Evolutionary conservation across 1,284 basidiomycete genomes (phyloP), one percentile per base, ranked within the genome.

Genomic region (Waitea zeae): DNA sequence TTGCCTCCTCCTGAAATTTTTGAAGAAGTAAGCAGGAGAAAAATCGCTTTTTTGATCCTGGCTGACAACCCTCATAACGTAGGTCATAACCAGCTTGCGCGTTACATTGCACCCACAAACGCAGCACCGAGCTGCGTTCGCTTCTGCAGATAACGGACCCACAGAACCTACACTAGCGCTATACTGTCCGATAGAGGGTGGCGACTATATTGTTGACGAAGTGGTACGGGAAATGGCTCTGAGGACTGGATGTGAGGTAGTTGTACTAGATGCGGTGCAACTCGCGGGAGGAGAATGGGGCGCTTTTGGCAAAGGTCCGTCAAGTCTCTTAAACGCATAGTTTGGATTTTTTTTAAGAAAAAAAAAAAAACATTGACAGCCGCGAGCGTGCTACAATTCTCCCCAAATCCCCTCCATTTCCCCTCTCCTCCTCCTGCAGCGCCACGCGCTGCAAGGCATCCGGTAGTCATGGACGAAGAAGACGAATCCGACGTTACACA

Each of bases 131-230:
- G 72, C 79, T n/a, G 59, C 69, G 0, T 77, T 73, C 49, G 41
- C 66, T 14, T 55, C 68, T 4, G 49, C 59, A 4, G 48, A 61
- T 4, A 66, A 65, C 12, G 57, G 67, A 31, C 61, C 66, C 0
- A 46, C 67, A 20, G 83, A 88, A 48, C 80, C 83, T 1, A 82
- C 78, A 0, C 54, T 90, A 20, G 80, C 74, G 0, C 54, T 90
- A 4, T 86, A 83, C 47, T 84, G 78, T 42, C 87, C 86, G 2
- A 78, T 90, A 38, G 86, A 89, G 56, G 86, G 77, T n/a, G 76
- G 74, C 2, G 70, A 77, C 39, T 67, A 79, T 49, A 64, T 89
- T 28, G 63, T 89, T 19, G 74, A 82, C 45, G 68, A 72, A 20
- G 83, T 83, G 1, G 74, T 90, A 12, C 60, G 66, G 31, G 77